These are phyloP conservation scores for Pseudogymnoascus sp. DNA, from an alignment of 2,329 filamentous ascomycete species.

Conservation along the genomic window DNA sequence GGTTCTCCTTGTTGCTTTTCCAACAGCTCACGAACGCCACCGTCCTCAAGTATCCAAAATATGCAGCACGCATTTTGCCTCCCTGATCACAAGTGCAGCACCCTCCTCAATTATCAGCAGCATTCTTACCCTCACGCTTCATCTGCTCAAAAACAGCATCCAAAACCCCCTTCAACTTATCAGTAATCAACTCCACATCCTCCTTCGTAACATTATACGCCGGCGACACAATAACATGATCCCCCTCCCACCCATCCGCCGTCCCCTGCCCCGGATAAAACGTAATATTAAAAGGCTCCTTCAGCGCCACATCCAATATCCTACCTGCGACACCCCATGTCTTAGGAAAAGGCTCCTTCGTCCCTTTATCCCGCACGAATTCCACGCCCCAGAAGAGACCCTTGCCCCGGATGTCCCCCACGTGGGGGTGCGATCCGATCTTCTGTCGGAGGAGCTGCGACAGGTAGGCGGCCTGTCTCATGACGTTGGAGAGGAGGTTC, in stretches of 20 bases:
- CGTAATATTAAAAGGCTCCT: conserved; percentile 39
- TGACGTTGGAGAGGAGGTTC: conserved; percentile 49
- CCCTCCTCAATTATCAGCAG: neutral
- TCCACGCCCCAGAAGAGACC: conserved; percentile 51
- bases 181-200: conserved; percentile 46
- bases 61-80: neutral
- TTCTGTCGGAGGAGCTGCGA: conserved; percentile 34
- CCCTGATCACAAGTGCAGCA: neutral
- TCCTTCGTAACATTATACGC: conserved; percentile 47
- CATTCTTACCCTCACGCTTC: neutral
- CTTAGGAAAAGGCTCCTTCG: conserved; percentile 39
- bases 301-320: conserved; percentile 38
- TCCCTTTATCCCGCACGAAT: conserved; percentile 42
- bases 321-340: conserved; percentile 35
- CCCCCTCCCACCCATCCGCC: conserved; percentile 45
- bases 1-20: neutral
- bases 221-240: conserved; percentile 54
- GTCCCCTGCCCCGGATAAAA: conserved; percentile 52
- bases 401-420: conserved; percentile 52
- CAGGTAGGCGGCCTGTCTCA: conserved; percentile 42
- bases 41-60: neutral
- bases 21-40: neutral
- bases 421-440: conserved; percentile 38
- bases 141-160: conserved; percentile 29
- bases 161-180: conserved; percentile 37